A percentile compares a stretch with the other conserved stretches of the same genome.
These are phyloP conservation scores for Solanum pinnatisectum DNA, from an alignment of 257 asterid genomes.

Conservation along the genomic window DNA sequence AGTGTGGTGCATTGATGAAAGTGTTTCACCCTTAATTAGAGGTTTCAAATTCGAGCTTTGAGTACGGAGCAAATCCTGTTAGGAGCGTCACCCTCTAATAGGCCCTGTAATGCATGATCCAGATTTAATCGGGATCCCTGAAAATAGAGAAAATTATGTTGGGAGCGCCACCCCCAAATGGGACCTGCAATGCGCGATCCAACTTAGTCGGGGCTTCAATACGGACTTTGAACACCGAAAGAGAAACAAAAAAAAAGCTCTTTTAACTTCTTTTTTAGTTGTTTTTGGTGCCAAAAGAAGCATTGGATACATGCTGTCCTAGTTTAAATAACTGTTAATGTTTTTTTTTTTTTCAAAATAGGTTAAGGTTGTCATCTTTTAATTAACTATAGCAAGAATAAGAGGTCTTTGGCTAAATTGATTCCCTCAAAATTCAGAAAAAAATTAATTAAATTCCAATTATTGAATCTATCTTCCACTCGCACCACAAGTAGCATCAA, in stretches of 20 bases:
- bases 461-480: background rate
- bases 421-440: background rate
- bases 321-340: background rate
- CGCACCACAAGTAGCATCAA: background rate
- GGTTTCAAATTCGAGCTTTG: too few relatives aligned
- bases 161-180: background rate
- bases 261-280: background rate
- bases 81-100: too few relatives aligned
- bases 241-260: too few relatives aligned
- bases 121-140: fast-evolving
- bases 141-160: too few relatives aligned
- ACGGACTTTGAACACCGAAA: too few relatives aligned
- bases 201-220: background rate
- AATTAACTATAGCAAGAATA: background rate
- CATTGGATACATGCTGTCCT: background rate
- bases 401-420: background rate
- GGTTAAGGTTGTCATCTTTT: background rate
- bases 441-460: background rate
- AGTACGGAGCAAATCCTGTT: too few relatives aligned
- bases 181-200: background rate
- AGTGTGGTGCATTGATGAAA: background rate
- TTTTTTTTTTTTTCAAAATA: background rate
- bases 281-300: background rate
- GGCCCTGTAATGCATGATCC: background rate
- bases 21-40: too few relatives aligned